Percentiles rank a stretch among this genome's conserved stretches.
phyloP scores from a whole-genome alignment of 2,329 filamentous ascomycete genomes.

The Pseudogymnoascus sp. region DNA sequence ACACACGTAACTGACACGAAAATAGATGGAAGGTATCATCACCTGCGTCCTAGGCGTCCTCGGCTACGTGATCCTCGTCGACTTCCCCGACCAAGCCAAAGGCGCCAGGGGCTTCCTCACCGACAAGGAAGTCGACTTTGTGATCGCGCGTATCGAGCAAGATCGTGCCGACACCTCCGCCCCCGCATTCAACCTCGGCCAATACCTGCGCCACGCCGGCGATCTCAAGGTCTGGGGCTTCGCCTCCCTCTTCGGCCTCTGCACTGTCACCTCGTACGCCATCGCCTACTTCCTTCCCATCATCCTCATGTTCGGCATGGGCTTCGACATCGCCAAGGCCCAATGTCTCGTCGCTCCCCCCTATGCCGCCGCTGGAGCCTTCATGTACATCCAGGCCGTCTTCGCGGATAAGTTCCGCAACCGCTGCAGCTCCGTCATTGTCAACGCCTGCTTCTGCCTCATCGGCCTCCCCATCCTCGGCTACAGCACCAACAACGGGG shows the following conservation, averaged over 20 bases:
- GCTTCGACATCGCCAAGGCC: constrained; percentile 39
- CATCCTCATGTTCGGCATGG: constrained; percentile 50
- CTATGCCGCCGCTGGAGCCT: constrained; percentile 36
- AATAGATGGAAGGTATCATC: constrained; percentile 33
- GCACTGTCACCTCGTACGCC: constrained; percentile 64
- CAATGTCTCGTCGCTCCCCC: constrained; percentile 46
- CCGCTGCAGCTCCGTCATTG: constrained; percentile 40
- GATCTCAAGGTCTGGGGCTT: constrained; percentile 54
- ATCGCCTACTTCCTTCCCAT: constrained; percentile 70
- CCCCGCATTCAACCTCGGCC: constrained; percentile 37
- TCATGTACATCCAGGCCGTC: constrained; percentile 37
- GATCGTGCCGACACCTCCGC: constrained; percentile 45
- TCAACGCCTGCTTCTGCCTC: constrained; percentile 37
- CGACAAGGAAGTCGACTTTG: constrained; percentile 39
- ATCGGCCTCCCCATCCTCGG: constrained; percentile 35
- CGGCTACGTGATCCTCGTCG: constrained; percentile 49
- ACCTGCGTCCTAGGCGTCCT: constrained; percentile 42
- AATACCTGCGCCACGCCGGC: constrained; percentile 38
- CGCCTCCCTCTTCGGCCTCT: constrained; percentile 51
- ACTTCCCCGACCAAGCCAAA: constrained; percentile 50
- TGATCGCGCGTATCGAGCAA: constrained; percentile 42
- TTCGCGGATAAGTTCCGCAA: constrained; percentile 42
- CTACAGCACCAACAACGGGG: constrained; percentile 38
- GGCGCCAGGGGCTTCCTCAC: constrained; percentile 38
- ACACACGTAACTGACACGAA: constrained; percentile 55